These are phyloP conservation scores for Pythium angustatum DNA, from an alignment of 352 stramenopile species.

Conservation along the genomic window DNA sequence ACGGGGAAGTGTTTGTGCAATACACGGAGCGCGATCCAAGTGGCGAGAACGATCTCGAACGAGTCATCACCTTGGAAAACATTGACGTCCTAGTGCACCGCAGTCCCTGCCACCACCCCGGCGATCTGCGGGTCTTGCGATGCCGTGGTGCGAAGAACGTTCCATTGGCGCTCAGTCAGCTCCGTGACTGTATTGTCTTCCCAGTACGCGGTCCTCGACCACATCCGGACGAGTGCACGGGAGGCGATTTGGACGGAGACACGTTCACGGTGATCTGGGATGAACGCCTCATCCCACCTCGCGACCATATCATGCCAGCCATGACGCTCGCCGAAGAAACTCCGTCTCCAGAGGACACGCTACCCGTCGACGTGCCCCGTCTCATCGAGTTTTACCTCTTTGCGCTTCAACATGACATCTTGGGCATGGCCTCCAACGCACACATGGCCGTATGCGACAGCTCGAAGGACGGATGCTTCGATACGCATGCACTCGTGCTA, in stretches of 20 bases:
- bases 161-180: constrained; percentile 38
- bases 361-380: constrained; percentile 37
- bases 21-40: constrained; percentile 52
- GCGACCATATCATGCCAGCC: constrained; percentile 40
- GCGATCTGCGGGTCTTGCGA: constrained; percentile 66
- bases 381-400: constrained; percentile 76
- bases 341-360: constrained; percentile 7
- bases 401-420: constrained; percentile 69
- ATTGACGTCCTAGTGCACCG: constrained; percentile 70
- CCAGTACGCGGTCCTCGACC: constrained; percentile 62
- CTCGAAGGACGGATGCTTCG: constrained; percentile 42
- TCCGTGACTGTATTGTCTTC: constrained; percentile 81
- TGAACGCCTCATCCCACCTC: constrained; percentile 55
- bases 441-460: constrained; percentile 70
- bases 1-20: constrained; percentile 79
- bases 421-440: constrained; percentile 77
- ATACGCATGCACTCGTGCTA: constrained; percentile 48
- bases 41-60: constrained; percentile 21
- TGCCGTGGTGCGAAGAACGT: constrained; percentile 45
- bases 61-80: constrained; percentile 31
- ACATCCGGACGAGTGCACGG: constrained; percentile 79
- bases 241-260: constrained; percentile 81
- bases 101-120: constrained; percentile 76
- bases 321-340: constrained; percentile 48
- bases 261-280: constrained; percentile 87